Base-by-base conservation (phyloP, 495 filamentous ascomycete genomes). In the Aspergillus asperescens region DNA sequence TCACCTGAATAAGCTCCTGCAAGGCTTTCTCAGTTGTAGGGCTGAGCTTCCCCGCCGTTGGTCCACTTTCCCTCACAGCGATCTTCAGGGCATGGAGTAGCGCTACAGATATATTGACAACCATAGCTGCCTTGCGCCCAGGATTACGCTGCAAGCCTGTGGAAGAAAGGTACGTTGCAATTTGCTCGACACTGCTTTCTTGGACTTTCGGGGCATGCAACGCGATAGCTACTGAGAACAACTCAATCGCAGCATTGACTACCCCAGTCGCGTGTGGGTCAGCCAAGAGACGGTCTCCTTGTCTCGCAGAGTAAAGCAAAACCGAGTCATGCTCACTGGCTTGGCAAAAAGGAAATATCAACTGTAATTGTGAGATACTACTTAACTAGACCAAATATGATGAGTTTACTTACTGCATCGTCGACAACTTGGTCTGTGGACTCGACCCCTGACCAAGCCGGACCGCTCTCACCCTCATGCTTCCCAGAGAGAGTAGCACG, bases 261-360 rank as follows among this genome's bases (percentile, higher is more conserved):
- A 94, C 90, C 55, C 94, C 90, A 9, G 93, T 99, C 4, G 87
- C 82, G 10, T 93, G 86, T 8, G 94, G 93, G 54, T 93, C 88
- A 34, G 89, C 87, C 28, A 79, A 68, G 5, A 72, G 65, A 47
- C 70, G 55, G 25, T 79, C 76, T 5, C 70, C 70, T 39, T 69
- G 54, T 20, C 68, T 62, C 9, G 66, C 61, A 34, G 86, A 78
- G 62, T 96, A 95, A 12, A 96, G 75, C 24, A 84, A 74, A 1
- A 95, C 78, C 3, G 93, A 88, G 62, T 99, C 93, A 60, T 96
- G 87, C 63, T 99, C 93, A 51, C 86, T 80, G 3, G 89, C 90
- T 49, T 83, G 77, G 54, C 86, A 91, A 5, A 94, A 79, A 15
- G 91, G 90, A 19, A 88, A 88, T 3, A 73, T 80, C 60, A 79